Percentiles rank a stretch among this genome's conserved stretches.
Conservation (phyloP, 805 yeast species). For the Geotrichum ghanense region DNA sequence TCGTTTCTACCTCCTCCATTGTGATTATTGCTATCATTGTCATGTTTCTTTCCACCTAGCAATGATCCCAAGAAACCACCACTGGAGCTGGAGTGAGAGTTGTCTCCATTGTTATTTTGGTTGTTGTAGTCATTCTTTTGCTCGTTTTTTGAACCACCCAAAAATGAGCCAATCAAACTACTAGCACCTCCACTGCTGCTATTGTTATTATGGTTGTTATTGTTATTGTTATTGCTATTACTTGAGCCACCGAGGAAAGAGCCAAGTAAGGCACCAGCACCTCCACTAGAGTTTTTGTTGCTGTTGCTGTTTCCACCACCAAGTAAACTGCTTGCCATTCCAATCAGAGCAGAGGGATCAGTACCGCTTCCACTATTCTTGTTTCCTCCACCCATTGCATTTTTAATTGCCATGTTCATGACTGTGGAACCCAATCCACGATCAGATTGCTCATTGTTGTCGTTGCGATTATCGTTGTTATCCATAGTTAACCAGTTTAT, state of each 20-base stretch:
- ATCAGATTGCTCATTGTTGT: background rate
- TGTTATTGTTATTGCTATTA: background rate
- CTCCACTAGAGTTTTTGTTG: background rate
- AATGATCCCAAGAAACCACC: background rate
- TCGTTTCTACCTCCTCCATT: background rate
- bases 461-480: background rate
- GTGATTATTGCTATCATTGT: background rate
- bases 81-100: background rate
- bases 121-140: background rate
- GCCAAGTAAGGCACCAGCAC: background rate
- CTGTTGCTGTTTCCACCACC: background rate
- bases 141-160: background rate
- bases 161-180: background rate
- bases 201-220: background rate
- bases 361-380: background rate
- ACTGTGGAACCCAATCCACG: background rate
- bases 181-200: background rate
- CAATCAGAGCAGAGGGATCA: background rate
- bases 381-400: background rate
- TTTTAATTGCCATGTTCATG: background rate
- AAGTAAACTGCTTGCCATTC: background rate
- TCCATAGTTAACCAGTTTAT: conserved; percentile 1
- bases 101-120: background rate
- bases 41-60: background rate
- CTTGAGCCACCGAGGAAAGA: background rate